Percentiles rank a stretch among this genome's conserved stretches.
phyloP scores from a whole-genome alignment of 202 grass and related monocot species.

The Dendrocalamus latiflorus region DNA sequence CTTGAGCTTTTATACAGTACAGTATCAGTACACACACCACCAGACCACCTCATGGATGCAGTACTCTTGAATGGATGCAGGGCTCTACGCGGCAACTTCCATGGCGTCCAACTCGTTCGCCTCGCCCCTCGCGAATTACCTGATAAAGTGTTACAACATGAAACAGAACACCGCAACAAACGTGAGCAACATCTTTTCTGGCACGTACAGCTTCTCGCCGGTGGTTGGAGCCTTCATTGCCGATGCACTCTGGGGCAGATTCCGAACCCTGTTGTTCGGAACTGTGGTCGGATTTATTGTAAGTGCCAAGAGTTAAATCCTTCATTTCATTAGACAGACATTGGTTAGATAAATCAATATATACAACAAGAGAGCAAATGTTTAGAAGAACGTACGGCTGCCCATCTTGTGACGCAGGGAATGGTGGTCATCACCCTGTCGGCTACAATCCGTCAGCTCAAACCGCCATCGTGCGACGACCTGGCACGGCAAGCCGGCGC shows the following conservation, averaged over 20 bases:
- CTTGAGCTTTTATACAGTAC: too few relatives aligned
- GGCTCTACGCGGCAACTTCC: background rate
- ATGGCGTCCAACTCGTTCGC: slow-evolving; percentile 14
- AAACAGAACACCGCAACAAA: slow-evolving; percentile 2
- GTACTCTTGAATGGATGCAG: background rate
- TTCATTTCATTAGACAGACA: background rate
- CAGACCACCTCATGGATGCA: too few relatives aligned
- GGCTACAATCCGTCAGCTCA: too few relatives aligned
- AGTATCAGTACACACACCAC: too few relatives aligned
- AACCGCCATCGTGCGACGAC: slow-evolving; percentile 18
- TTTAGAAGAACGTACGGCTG: too few relatives aligned
- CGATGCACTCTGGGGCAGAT: slow-evolving; percentile 45
- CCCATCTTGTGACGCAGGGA: too few relatives aligned
- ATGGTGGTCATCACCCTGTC: too few relatives aligned
- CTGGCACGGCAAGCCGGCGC: background rate
- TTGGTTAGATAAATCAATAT: too few relatives aligned
- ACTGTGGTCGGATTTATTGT: background rate
- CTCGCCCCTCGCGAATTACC: background rate
- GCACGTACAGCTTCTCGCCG: slow-evolving; percentile 29
- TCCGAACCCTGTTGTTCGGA: slow-evolving; percentile 27
- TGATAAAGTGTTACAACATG: slow-evolving; percentile 38
- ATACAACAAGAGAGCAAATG: too few relatives aligned
- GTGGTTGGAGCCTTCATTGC: slow-evolving; percentile 43
- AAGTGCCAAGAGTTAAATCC: background rate
- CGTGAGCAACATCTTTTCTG: slow-evolving; percentile 36